A percentile compares a stretch with the other conserved stretches of the same genome.
Conservation (phyloP, 805 yeast species). For the Nadsonia fulvescens region DNA sequence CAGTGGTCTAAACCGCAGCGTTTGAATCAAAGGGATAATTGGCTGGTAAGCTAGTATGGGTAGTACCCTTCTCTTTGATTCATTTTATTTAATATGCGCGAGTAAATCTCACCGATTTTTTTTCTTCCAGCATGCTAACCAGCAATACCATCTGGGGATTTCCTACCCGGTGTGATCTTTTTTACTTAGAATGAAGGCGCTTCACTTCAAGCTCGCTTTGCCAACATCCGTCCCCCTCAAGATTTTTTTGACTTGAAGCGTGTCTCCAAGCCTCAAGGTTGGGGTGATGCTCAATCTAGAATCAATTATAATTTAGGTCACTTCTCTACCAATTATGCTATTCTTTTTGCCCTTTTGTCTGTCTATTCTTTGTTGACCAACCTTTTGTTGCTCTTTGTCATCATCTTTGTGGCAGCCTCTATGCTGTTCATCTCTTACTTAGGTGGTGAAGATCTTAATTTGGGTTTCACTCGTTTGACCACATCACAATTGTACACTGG, state of each 20-base stretch:
- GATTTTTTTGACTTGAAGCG: constrained; percentile 88
- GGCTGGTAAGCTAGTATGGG: no score
- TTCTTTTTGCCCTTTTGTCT: constrained; percentile 53
- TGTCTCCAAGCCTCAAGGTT: constrained; percentile 76
- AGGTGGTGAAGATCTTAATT: constrained; percentile 64
- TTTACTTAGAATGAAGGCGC: constrained; percentile 16
- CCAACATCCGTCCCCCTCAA: constrained; percentile 71
- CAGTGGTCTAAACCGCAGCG: no score
- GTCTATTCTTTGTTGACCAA: constrained; percentile 81
- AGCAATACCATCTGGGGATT: neutral
- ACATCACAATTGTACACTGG: constrained; percentile 75
- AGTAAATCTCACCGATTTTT: neutral
- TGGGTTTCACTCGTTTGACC: constrained; percentile 47
- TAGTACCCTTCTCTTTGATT: no score
- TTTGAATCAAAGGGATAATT: no score
- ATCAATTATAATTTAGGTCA: constrained; percentile 73
- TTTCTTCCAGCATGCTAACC: constrained; percentile 1
- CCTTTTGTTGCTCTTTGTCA: constrained; percentile 65
- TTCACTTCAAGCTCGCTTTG: constrained; percentile 40
- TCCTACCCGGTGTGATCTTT: constrained; percentile 6
- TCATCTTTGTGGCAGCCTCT: constrained; percentile 57
- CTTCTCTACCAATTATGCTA: constrained; percentile 71
- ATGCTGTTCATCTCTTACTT: constrained; percentile 60
- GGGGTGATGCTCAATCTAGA: constrained; percentile 78
- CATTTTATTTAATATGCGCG: no score